Evolutionary conservation across 352 stramenopile genomes (phyloP).

Genomic region (Thalassiosira livingstoniorum): DNA sequence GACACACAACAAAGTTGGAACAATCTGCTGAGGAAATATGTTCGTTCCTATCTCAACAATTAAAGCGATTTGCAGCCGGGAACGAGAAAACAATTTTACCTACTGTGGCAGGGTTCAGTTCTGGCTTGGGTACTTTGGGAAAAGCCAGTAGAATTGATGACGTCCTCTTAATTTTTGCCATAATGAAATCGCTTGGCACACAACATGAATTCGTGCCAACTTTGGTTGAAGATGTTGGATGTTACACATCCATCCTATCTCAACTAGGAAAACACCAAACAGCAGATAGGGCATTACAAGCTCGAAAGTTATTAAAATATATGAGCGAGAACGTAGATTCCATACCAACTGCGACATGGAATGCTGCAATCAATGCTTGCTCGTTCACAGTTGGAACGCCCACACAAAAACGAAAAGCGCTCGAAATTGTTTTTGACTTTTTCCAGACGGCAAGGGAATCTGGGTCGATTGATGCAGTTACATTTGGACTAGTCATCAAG

Average conservation of each 20-base stretch:
- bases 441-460: slow-evolving; percentile 34
- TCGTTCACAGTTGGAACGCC: slow-evolving; percentile 23
- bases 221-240: slow-evolving; percentile 39
- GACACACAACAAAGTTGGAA: slow-evolving; percentile 39
- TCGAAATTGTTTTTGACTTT: slow-evolving; percentile 43
- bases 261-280: slow-evolving; percentile 27
- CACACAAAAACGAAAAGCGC: slow-evolving; percentile 38
- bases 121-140: slow-evolving; percentile 30
- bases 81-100: slow-evolving; percentile 45
- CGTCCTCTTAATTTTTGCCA: slow-evolving; percentile 41
- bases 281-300: slow-evolving; percentile 37
- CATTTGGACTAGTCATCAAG: slow-evolving; percentile 57
- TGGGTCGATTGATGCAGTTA: slow-evolving; percentile 32
- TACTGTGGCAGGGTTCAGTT: slow-evolving; percentile 47
- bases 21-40: slow-evolving; percentile 27
- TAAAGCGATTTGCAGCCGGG: slow-evolving; percentile 33
- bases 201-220: slow-evolving; percentile 13
- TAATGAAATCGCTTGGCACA: slow-evolving; percentile 40
- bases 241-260: slow-evolving; percentile 48
- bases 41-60: slow-evolving; percentile 43
- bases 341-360: slow-evolving; percentile 30
- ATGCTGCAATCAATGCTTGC: slow-evolving; percentile 57
- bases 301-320: slow-evolving; percentile 30
- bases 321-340: slow-evolving; percentile 39
- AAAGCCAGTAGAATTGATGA: slow-evolving; percentile 46